These are phyloP conservation scores for Triglochin maritima DNA, from an alignment of 106 monocot genomes.

Conservation along the genomic window DNA sequence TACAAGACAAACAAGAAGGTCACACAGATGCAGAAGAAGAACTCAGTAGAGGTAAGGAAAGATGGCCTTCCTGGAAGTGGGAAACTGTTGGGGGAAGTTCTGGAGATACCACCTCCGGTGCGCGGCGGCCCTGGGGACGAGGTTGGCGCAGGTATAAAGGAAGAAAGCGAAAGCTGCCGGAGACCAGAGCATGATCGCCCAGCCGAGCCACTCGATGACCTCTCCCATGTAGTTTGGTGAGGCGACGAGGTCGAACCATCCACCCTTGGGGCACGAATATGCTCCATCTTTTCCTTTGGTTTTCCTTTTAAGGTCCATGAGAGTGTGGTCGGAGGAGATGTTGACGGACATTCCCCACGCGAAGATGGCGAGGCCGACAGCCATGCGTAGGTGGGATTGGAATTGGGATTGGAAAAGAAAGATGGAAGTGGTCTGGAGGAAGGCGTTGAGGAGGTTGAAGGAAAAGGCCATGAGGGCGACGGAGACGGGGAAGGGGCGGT, in stretches of 20 bases:
- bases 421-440: conserved; percentile 52
- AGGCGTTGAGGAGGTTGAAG: conserved; percentile 78
- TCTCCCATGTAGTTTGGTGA: conserved; percentile 93
- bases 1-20: no score
- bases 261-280: conserved; percentile 64
- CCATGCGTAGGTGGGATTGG: conserved; percentile 15
- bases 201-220: conserved; percentile 79
- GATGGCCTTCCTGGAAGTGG: conserved; percentile 43
- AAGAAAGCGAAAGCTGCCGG: conserved; percentile 68
- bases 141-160: conserved; percentile 65
- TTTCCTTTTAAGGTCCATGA: conserved; percentile 35
- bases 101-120: conserved; percentile 55
- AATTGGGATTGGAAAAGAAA: conserved; percentile 30
- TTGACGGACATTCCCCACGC: conserved; percentile 78
- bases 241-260: conserved; percentile 75
- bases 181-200: conserved; percentile 53
- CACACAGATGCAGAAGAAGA: background rate
- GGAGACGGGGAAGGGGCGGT: conserved; percentile 25
- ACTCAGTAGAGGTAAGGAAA: conserved; percentile 47
- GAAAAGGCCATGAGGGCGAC: conserved; percentile 39
- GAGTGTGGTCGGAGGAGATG: conserved; percentile 33
- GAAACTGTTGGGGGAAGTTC: conserved; percentile 64
- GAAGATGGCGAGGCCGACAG: conserved; percentile 38
- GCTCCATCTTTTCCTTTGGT: conserved; percentile 38
- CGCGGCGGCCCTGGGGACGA: conserved; percentile 58